Conservation (phyloP, 305 asterid species). For the Rubia occidens region DNA sequence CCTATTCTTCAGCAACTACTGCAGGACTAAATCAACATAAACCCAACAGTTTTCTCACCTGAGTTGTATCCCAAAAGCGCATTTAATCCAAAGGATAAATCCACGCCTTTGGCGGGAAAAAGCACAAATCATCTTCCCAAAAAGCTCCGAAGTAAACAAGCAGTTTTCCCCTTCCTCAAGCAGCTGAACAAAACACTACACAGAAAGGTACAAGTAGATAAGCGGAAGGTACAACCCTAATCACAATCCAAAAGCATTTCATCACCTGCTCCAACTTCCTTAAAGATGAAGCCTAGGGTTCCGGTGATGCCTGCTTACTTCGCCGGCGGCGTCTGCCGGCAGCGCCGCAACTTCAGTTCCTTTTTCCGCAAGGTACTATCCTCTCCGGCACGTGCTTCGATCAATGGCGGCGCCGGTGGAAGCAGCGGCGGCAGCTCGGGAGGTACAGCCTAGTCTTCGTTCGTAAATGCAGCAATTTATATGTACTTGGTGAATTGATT, state of each 20-base stretch:
- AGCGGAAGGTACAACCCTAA: neutral
- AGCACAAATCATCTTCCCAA: constrained; percentile 8
- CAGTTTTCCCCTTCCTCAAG: constrained; percentile 6
- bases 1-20: too few species aligned
- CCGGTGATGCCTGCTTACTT: constrained; percentile 25
- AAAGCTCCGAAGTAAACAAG: neutral
- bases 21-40: too few species aligned
- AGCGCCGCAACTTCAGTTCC: constrained; percentile 44
- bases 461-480: neutral
- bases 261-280: neutral
- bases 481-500: neutral
- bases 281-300: constrained; percentile 51
- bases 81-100: neutral
- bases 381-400: constrained; percentile 42
- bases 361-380: constrained; percentile 55
- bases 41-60: neutral
- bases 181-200: neutral
- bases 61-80: neutral
- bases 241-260: neutral
- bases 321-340: constrained; percentile 22
- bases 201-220: too few species aligned
- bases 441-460: constrained; percentile 29
- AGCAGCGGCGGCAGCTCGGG: constrained; percentile 38
- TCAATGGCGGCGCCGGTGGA: constrained; percentile 25
- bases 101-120: constrained; percentile 1